Conservation (phyloP, 1,139 yeast genomes). For the Suhomyces maxii region DNA sequence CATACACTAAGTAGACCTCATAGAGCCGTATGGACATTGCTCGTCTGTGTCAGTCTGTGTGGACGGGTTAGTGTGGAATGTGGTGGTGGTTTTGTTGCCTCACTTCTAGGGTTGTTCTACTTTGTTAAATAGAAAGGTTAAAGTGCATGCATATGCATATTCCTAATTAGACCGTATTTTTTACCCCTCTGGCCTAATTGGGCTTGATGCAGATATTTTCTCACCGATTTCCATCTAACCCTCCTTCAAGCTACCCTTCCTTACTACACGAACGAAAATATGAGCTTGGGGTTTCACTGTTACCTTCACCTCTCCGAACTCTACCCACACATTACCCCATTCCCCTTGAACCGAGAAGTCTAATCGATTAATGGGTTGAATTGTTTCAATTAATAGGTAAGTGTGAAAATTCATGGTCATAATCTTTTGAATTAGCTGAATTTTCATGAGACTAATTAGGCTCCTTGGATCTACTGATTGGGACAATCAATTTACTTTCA, state of each 20-base stretch:
- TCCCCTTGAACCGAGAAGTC: slow-evolving; percentile 2
- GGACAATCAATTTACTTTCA: neutral
- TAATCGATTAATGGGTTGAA: neutral
- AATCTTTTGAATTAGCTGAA: too few species aligned
- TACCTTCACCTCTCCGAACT: slow-evolving; percentile 1
- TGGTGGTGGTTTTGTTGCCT: too few species aligned
- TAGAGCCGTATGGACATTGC: too few species aligned
- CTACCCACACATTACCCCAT: slow-evolving; percentile 5
- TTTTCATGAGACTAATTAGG: too few species aligned
- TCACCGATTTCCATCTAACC: neutral
- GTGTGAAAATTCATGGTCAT: too few species aligned
- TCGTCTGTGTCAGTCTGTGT: too few species aligned
- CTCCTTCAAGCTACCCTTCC: neutral
- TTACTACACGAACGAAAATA: neutral
- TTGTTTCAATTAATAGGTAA: too few species aligned
- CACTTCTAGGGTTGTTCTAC: too few species aligned
- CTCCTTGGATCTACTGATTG: neutral
- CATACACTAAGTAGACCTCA: too few species aligned
- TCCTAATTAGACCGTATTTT: slow-evolving; percentile 5
- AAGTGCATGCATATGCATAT: slow-evolving; percentile 6
- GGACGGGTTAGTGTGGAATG: too few species aligned
- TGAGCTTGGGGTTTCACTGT: neutral
- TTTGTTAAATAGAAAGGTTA: neutral
- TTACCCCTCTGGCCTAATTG: slow-evolving; percentile 3
- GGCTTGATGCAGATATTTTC: slow-evolving; percentile 2